phyloP scores from a whole-genome alignment of 331 rosid genomes.

The Prunus yedoensis region DNA sequence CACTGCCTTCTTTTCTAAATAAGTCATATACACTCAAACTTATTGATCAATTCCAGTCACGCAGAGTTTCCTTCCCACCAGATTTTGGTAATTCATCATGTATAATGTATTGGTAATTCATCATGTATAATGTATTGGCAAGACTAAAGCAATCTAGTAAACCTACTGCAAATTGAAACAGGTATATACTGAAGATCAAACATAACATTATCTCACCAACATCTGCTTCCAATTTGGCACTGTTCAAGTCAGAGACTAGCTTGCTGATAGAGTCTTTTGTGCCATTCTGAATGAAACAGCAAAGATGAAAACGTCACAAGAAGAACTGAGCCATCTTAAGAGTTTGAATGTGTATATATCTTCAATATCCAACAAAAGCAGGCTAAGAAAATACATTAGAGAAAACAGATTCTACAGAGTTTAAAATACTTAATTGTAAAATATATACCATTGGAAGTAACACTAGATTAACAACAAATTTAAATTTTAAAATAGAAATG shows the following conservation, averaged over 20 bases:
- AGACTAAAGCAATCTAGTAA: not conserved
- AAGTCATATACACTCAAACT: not conserved
- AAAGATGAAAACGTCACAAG: constrained; percentile 6
- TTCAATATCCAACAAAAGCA: not conserved
- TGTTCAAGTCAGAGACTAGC: constrained; percentile 90
- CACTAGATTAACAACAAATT: not conserved
- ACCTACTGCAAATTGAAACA: constrained; percentile 4
- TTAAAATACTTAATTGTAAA: not conserved
- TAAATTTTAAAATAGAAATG: not conserved
- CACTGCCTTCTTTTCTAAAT: not conserved
- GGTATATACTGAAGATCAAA: constrained; percentile 10
- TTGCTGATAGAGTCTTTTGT: constrained; percentile 87
- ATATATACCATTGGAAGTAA: not conserved
- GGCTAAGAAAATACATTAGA: not conserved
- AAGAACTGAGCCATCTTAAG: not conserved
- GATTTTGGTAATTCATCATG: not conserved
- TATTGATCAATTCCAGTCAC: not conserved
- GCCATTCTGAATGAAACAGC: constrained; percentile 60
- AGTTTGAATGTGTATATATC: not conserved
- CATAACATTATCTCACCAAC: constrained; percentile 71
- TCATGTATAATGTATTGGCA: constrained; percentile 11
- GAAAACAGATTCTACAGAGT: not conserved
- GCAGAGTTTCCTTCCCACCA: not conserved
- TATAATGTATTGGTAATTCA: not conserved
- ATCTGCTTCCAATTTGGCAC: constrained; percentile 77